phyloP scores from a whole-genome alignment of 164 flowering plant species.

The Macadamia integrifolia region DNA sequence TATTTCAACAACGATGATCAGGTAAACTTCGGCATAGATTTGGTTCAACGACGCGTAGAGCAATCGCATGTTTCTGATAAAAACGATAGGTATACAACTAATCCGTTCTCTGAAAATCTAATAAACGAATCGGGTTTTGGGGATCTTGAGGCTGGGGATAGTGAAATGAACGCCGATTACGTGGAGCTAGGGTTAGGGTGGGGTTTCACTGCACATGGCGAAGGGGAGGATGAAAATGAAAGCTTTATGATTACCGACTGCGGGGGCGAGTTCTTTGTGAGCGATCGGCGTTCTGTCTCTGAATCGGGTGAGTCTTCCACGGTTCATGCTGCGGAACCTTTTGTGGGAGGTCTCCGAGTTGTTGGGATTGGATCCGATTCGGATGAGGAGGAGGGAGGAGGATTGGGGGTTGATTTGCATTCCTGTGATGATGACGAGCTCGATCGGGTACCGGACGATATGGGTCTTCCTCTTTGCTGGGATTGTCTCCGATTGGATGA shows the following conservation, averaged over 20 bases:
- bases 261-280: slow-evolving; percentile 6
- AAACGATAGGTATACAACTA: slow-evolving; percentile 2
- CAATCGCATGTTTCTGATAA: slow-evolving; percentile 19
- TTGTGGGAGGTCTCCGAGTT: slow-evolving; percentile 15
- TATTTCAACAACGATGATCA: slow-evolving; percentile 38
- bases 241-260: neutral
- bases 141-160: slow-evolving; percentile 28
- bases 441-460: slow-evolving; percentile 23
- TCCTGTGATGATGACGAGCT: slow-evolving; percentile 29
- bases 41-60: slow-evolving; percentile 52
- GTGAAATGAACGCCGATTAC: slow-evolving; percentile 24
- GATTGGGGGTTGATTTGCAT: slow-evolving; percentile 24
- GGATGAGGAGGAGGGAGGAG: slow-evolving; percentile 25
- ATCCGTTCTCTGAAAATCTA: slow-evolving; percentile 14
- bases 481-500: slow-evolving; percentile 65
- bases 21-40: slow-evolving; percentile 54
- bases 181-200: slow-evolving; percentile 27
- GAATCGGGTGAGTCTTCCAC: slow-evolving; percentile 21
- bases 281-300: slow-evolving; percentile 3
- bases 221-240: neutral
- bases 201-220: neutral
- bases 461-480: slow-evolving; percentile 46
- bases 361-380: slow-evolving; percentile 43
- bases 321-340: neutral
- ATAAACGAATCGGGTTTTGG: slow-evolving; percentile 27